Percentiles rank a stretch among this genome's conserved stretches.
phyloP scores from a whole-genome alignment of 257 asterid genomes.

The Ophiorrhiza pumila region DNA sequence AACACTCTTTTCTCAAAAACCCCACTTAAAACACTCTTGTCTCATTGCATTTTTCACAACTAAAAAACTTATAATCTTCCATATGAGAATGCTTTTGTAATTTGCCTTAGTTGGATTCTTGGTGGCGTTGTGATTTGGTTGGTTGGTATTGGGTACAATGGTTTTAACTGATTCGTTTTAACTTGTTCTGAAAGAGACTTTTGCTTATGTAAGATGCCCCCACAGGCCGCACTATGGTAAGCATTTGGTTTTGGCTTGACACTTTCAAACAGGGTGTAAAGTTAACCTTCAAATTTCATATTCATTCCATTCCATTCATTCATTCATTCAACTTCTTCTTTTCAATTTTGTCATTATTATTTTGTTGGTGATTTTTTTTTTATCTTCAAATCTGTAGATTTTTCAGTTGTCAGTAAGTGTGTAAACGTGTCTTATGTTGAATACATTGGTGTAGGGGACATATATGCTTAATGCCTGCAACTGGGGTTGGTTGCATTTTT shows the following conservation, averaged over 20 bases:
- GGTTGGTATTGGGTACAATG: background rate
- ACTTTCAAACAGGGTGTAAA: conserved; percentile 18
- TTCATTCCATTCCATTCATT: background rate
- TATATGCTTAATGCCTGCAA: background rate
- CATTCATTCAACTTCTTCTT: too few relatives aligned
- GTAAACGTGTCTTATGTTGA: conserved; percentile 16
- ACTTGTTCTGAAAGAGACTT: background rate
- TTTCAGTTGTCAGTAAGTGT: conserved; percentile 12
- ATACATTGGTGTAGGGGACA: conserved; percentile 8
- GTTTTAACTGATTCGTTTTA: background rate
- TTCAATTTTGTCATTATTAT: too few relatives aligned
- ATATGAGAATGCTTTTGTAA: too few relatives aligned
- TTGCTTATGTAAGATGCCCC: conserved; percentile 1
- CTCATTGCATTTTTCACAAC: too few relatives aligned
- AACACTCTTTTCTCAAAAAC: too few relatives aligned
- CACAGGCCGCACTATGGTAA: background rate
- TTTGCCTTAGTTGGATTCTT: background rate
- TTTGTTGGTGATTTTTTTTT: background rate
- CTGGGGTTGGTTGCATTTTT: background rate
- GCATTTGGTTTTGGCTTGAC: conserved; percentile 10
- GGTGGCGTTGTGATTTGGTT: background rate
- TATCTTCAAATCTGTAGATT: conserved; percentile 5
- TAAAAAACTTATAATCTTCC: too few relatives aligned
- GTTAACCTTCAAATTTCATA: conserved; percentile 8
- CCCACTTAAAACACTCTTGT: too few relatives aligned